Evolutionary conservation across 495 filamentous ascomycete genomes (phyloP).

Genomic region (Xylaria sp.): DNA sequence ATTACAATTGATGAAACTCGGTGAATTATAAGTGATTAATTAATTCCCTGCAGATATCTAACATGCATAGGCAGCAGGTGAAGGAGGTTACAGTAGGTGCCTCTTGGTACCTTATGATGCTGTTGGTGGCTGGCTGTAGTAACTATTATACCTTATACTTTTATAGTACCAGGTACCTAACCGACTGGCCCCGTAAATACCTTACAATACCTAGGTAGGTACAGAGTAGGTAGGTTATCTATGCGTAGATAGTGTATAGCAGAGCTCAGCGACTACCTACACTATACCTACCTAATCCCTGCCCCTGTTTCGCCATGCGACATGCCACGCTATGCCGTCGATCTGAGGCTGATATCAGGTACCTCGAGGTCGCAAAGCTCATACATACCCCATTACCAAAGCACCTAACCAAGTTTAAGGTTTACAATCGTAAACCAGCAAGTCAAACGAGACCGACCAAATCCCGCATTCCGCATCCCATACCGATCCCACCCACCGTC

Average conservation of each 20-base stretch:
- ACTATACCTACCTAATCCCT: too few species aligned
- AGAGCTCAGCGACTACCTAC: too few species aligned
- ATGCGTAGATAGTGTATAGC: too few species aligned
- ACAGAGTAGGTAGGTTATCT: too few species aligned
- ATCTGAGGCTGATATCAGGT: not conserved
- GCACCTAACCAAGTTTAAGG: not conserved
- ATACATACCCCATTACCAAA: conserved; percentile 21
- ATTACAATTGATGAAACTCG: not conserved
- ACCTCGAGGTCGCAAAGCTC: conserved; percentile 2
- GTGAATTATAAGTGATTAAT: not conserved
- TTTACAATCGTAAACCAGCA: not conserved
- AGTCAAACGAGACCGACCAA: not conserved
- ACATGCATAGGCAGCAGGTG: too few species aligned
- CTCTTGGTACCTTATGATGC: too few species aligned
- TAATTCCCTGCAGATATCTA: not conserved
- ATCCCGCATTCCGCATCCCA: not conserved
- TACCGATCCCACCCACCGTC: not conserved
- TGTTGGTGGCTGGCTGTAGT: too few species aligned
- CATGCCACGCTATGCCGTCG: not conserved
- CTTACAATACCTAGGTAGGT: too few species aligned
- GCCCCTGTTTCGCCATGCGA: conserved; percentile 14
- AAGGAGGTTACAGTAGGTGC: not conserved
- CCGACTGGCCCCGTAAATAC: not conserved
- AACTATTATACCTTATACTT: too few species aligned
- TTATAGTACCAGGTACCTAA: not conserved